Conservation (phyloP, 352 stramenopile genomes). For the Phytopythium sindhum region DNA sequence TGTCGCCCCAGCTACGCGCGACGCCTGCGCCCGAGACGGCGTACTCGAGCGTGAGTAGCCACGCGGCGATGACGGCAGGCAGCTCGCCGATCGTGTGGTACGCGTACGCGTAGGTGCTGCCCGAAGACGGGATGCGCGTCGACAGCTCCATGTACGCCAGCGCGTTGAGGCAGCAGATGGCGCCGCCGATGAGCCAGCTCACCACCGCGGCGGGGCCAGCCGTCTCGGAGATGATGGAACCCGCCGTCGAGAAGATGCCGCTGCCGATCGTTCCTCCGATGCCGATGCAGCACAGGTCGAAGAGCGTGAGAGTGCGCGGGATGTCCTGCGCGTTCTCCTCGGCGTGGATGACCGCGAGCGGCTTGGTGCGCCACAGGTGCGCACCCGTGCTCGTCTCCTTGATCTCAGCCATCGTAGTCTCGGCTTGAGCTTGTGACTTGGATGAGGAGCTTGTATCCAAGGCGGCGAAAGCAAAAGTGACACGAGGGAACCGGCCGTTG, state of each 20-base stretch:
- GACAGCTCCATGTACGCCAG: conserved; percentile 87
- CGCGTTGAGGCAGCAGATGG: conserved; percentile 68
- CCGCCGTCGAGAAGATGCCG: conserved; percentile 83
- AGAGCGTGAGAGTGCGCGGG: conserved; percentile 52
- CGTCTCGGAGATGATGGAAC: conserved; percentile 63
- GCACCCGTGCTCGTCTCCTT: not conserved
- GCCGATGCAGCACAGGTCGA: conserved; percentile 85
- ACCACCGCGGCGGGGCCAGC: conserved; percentile 72
- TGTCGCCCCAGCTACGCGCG: conserved; percentile 89
- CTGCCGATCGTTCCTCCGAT: conserved; percentile 86
- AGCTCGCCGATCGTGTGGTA: conserved; percentile 90
- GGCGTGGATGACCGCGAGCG: conserved; percentile 48
- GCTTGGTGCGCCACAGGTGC: conserved; percentile 48
- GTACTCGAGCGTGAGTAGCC: conserved; percentile 89
- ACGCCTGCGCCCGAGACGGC: conserved; percentile 83
- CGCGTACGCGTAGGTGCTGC: conserved; percentile 89
- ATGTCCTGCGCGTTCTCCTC: conserved; percentile 50
- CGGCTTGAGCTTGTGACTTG: not conserved
- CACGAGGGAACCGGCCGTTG: not conserved
- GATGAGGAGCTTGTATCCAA: not conserved
- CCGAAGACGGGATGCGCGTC: conserved; percentile 76
- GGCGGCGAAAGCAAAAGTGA: conserved; percentile 2
- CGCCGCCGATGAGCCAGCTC: conserved; percentile 70
- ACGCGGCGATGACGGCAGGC: conserved; percentile 82
- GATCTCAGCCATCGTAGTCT: conserved; percentile 3